These are phyloP conservation scores for Penicillium sp. DNA, from an alignment of 2,329 filamentous ascomycete genomes.

Conservation along the genomic window DNA sequence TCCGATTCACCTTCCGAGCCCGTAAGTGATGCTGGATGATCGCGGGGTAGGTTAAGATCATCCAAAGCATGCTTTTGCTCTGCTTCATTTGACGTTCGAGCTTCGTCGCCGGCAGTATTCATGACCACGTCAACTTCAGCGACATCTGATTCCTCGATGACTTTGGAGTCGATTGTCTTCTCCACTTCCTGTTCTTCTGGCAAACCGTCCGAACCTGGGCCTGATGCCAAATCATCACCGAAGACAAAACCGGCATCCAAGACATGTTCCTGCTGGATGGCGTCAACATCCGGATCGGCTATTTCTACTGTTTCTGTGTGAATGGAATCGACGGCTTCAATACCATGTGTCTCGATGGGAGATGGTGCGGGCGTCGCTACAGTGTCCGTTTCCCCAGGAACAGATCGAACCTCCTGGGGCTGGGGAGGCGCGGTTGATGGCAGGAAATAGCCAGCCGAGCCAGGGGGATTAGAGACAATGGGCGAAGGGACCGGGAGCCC, in stretches of 20 bases:
- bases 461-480: slow-evolving; percentile 28
- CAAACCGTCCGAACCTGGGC: too few relatives aligned
- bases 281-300: neutral
- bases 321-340: neutral
- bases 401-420: neutral
- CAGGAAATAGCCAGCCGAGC: slow-evolving; percentile 34
- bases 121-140: neutral
- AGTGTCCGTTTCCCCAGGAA: neutral
- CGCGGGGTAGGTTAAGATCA: too few relatives aligned
- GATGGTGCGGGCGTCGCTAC: neutral
- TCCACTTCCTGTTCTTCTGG: neutral
- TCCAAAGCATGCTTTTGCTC: neutral
- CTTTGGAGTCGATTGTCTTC: neutral
- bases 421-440: slow-evolving; percentile 12
- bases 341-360: neutral
- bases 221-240: too few relatives aligned
- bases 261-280: neutral
- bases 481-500: slow-evolving; percentile 42
- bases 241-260: neutral
- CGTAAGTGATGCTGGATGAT: neutral
- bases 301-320: neutral
- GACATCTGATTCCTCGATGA: neutral
- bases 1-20: neutral
- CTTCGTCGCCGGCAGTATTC: neutral
- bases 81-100: neutral